A percentile compares a stretch with the other conserved stretches of the same genome.
Conservation (phyloP, 306 rosid species). For the Rosa persica region DNA sequence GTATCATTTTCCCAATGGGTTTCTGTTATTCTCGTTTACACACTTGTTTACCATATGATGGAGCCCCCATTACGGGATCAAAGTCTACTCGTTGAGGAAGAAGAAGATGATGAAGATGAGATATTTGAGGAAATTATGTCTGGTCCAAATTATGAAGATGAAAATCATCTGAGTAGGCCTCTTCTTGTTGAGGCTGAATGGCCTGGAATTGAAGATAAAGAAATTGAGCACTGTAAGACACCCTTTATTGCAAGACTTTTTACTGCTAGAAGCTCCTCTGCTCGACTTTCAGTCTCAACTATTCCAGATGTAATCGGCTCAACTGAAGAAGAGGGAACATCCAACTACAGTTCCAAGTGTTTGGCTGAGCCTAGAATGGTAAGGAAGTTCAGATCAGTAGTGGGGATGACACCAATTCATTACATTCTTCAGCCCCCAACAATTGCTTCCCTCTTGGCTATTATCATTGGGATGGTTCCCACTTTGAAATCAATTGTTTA, state of each 20-base stretch:
- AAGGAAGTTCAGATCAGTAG: conserved; percentile 67
- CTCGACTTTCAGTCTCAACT: conserved; percentile 31
- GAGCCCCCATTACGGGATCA: conserved; percentile 75
- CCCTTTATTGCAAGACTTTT: conserved; percentile 80
- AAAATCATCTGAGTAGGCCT: conserved; percentile 60
- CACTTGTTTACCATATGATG: conserved; percentile 94
- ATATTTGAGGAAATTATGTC: conserved; percentile 38
- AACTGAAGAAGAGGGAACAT: background rate
- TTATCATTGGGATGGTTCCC: conserved; percentile 66
- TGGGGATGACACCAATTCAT: conserved; percentile 69
- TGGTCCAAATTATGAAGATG: conserved; percentile 20
- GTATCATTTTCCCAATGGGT: conserved; percentile 83
- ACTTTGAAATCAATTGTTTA: conserved; percentile 57
- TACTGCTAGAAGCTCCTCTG: conserved; percentile 50
- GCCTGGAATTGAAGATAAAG: conserved; percentile 92
- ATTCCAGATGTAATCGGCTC: conserved; percentile 39
- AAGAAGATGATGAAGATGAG: conserved; percentile 51
- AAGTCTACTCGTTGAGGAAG: conserved; percentile 49
- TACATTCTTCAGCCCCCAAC: conserved; percentile 87
- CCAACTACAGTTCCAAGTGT: conserved; percentile 58
- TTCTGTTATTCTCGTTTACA: conserved; percentile 75
- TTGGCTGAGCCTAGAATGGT: conserved; percentile 82
- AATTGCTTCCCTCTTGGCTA: conserved; percentile 73
- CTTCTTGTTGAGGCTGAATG: conserved; percentile 91
- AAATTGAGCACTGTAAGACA: conserved; percentile 74